Base-by-base conservation (phyloP, 148 eudicot species). In the Fagopyrum esculentum region DNA sequence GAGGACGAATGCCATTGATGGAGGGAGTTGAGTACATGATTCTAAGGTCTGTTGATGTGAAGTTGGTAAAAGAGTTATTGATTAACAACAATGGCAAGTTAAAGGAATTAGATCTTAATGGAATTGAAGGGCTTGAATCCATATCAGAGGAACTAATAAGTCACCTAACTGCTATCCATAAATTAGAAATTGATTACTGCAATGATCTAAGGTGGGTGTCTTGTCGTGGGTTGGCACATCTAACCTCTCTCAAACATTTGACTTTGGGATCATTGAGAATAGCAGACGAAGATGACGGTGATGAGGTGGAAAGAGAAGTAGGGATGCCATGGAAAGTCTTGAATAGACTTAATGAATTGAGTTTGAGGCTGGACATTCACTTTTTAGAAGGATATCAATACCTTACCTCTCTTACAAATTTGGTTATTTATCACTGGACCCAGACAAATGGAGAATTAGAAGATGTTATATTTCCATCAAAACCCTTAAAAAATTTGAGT, bases 261-360 rank as follows among this genome's bases (percentile, higher is more conserved):
- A 35, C 0, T 11, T 35, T 63, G 5, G 0, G 3, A 1, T 0
- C 0, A 0, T 0, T 0, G 3, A 9, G 0, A 12, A 35, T 35
- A 10, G 6, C n/a, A 2, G 45, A 26, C 0, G n/a, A 11, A 22
- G 43, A 11, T 7, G 44, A 11, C 0, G 13, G 10, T 35, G n/a
- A 35, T 0, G 4, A 63, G 6, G 5, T 10, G 16, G n/a, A 4
- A 4, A 12, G 0, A 16, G 16, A 6, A 5, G 63, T 2, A 57
- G n/a, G 69, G n/a, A 63, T 63, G 44, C n/a, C 45, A 1, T 63
- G 66, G 40, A 60, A 60, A 26, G 40, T 35, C 40, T 60, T 60
- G 40, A 4, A 0, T 0, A 7, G 40, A 9, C 13, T 26, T 26
- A 12, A 26, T 9, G 3, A 9, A 2, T 60, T 60, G 43, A 2